A percentile compares a stretch with the other conserved stretches of the same genome.
Conservation (phyloP, 179 eudicot genomes). For the Vitellaria paradoxa region DNA sequence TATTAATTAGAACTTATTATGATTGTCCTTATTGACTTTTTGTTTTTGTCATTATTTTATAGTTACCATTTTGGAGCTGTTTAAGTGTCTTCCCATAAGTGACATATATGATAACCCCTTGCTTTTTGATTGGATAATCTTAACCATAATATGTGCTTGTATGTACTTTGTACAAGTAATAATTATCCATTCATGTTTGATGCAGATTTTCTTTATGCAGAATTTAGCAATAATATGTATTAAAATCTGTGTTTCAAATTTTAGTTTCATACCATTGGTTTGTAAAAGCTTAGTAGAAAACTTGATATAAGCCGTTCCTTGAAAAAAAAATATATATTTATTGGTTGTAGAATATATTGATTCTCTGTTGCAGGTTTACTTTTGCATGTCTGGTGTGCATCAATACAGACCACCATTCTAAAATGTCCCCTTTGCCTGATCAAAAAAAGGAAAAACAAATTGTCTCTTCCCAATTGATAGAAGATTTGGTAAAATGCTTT, state of each 20-base stretch:
- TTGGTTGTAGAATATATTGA: background rate
- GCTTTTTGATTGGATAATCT: background rate
- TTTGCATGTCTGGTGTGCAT: background rate
- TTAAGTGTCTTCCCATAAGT: no score
- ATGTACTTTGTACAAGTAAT: background rate
- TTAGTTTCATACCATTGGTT: background rate
- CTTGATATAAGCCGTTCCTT: background rate
- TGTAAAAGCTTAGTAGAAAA: background rate
- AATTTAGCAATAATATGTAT: background rate
- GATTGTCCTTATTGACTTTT: background rate
- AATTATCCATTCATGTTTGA: background rate
- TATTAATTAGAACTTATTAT: background rate
- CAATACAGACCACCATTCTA: background rate
- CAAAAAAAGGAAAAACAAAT: background rate
- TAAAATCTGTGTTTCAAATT: background rate
- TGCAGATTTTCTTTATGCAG: background rate
- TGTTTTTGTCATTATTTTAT: background rate
- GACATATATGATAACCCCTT: no score
- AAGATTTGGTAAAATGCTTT: background rate
- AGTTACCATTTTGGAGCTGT: background rate
- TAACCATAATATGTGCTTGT: background rate
- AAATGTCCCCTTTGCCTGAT: no score
- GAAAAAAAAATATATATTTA: background rate
- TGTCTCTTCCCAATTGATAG: background rate
- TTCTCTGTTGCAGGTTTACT: background rate